These are phyloP conservation scores for Aspergillus sp. DNA, from an alignment of 2,329 filamentous ascomycete genomes.

Conservation along the genomic window DNA sequence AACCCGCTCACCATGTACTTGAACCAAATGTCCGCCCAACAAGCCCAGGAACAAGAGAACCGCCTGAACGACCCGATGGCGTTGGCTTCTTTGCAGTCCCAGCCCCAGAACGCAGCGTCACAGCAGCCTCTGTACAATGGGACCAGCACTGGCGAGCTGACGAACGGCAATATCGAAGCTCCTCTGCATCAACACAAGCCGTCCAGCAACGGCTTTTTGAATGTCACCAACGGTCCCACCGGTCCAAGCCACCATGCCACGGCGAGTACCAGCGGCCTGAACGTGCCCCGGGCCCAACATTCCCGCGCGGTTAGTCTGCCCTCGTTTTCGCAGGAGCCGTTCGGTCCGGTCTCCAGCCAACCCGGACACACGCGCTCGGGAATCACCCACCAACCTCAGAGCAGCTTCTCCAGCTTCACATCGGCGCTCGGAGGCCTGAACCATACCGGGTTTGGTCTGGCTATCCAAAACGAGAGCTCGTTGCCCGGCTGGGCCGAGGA, in stretches of 20 bases:
- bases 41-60: conserved; percentile 66
- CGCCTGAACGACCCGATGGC: conserved; percentile 43
- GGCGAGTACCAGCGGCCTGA: conserved; percentile 60
- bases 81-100: conserved; percentile 52
- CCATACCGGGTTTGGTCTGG: conserved; percentile 58
- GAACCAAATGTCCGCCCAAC: conserved; percentile 65
- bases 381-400: conserved; percentile 44
- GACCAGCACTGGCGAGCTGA: conserved; percentile 63
- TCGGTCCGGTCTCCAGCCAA: conserved; percentile 44
- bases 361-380: conserved; percentile 34
- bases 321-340: conserved; percentile 61
- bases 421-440: conserved; percentile 59
- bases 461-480: conserved; percentile 57
- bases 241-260: conserved; percentile 72
- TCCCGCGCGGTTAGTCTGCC: conserved; percentile 89
- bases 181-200: conserved; percentile 56
- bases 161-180: conserved; percentile 52
- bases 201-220: conserved; percentile 63
- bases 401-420: conserved; percentile 59
- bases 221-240: conserved; percentile 54
- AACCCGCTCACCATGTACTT: conserved; percentile 94
- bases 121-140: conserved; percentile 80
- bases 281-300: conserved; percentile 57
- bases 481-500: conserved; percentile 65
- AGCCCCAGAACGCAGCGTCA: conserved; percentile 66